A percentile compares a stretch with the other conserved stretches of the same genome.
These are phyloP conservation scores for Arabidopsis suecica DNA, from an alignment of 345 rosid genomes.

Conservation along the genomic window DNA sequence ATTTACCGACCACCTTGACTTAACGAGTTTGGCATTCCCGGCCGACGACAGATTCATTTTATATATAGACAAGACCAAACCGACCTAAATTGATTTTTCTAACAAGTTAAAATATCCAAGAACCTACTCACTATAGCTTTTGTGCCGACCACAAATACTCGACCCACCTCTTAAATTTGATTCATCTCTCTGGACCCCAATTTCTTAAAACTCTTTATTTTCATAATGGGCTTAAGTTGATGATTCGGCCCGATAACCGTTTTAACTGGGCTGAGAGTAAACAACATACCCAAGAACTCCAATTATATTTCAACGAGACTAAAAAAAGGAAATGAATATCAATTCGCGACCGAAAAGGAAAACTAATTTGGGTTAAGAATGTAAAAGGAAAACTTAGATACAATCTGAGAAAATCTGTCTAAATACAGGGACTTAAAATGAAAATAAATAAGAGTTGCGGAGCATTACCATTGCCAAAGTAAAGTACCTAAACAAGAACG, in stretches of 20 bases:
- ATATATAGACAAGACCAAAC: background rate
- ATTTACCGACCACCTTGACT: background rate
- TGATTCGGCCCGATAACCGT: background rate
- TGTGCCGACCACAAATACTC: slow-evolving; percentile 13
- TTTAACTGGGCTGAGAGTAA: slow-evolving; percentile 3
- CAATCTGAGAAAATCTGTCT: background rate
- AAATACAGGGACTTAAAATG: slow-evolving; percentile 33
- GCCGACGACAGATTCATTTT: background rate
- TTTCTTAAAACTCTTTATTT: background rate
- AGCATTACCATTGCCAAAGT: slow-evolving; percentile 26
- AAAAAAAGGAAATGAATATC: background rate
- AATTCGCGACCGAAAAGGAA: background rate
- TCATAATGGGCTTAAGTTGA: slow-evolving; percentile 7
- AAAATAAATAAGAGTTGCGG: slow-evolving; percentile 27
- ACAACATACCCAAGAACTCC: background rate
- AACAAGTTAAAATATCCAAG: background rate
- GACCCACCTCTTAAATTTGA: slow-evolving; percentile 4
- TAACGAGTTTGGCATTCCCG: background rate
- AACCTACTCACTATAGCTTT: slow-evolving; percentile 3
- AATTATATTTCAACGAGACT: background rate
- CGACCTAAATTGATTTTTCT: background rate
- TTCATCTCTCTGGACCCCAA: background rate
- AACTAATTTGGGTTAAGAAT: background rate
- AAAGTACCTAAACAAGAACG: slow-evolving; percentile 27
- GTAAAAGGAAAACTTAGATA: background rate